Evolutionary conservation across 345 rosid genomes (phyloP).

Genomic region (Syzygium oleosum): DNA sequence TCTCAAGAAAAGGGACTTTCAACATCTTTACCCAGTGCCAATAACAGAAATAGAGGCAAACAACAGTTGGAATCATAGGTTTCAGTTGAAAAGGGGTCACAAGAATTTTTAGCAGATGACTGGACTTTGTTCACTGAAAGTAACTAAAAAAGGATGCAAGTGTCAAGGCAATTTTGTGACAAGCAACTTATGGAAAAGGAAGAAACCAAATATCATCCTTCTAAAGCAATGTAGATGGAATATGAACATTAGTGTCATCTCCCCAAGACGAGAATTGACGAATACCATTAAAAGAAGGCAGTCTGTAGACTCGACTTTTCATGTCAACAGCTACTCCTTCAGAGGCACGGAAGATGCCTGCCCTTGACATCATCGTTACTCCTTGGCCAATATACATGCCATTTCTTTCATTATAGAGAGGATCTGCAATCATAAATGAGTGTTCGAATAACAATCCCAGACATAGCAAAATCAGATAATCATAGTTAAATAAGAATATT

Average conservation of each 20-base stretch:
- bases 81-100: not conserved
- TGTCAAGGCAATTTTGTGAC: not conserved
- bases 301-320: conserved; percentile 58
- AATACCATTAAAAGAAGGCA: conserved; percentile 81
- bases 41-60: not conserved
- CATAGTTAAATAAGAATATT: not conserved
- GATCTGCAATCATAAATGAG: conserved; percentile 43
- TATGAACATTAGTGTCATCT: not conserved
- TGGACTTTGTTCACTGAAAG: not conserved
- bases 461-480: not conserved
- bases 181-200: not conserved
- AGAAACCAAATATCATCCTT: not conserved
- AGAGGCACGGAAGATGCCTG: conserved; percentile 81
- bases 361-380: conserved; percentile 75
- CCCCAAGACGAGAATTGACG: conserved; percentile 1
- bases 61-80: not conserved
- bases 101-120: not conserved
- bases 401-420: conserved; percentile 56
- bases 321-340: conserved; percentile 86
- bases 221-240: not conserved
- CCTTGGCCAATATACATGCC: conserved; percentile 96
- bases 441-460: not conserved
- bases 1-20: not conserved
- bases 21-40: not conserved
- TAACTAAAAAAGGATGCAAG: not conserved